Conservation (phyloP, 2,329 filamentous ascomycete species). For the Fusarium beomiforme region DNA sequence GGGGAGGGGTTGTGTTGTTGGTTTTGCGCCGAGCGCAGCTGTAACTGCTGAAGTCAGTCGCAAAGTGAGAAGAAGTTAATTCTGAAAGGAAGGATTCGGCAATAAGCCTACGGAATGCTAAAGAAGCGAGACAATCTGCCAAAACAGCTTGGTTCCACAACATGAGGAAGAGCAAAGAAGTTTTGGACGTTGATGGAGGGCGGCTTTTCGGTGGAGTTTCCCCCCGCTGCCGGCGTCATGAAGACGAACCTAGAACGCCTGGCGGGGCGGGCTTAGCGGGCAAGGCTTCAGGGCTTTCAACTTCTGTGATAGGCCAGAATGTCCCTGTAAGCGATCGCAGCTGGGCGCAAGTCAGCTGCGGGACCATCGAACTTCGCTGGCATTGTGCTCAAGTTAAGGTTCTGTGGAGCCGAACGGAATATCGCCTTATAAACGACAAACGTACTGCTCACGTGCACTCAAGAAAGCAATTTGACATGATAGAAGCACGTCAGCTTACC, state of each 20-base stretch:
- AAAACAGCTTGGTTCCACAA: slow-evolving; percentile 35
- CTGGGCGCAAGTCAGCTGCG: slow-evolving; percentile 35
- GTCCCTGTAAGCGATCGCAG: slow-evolving; percentile 21
- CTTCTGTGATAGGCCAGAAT: slow-evolving; percentile 18
- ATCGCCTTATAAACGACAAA: too few species aligned
- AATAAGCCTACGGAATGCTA: slow-evolving; percentile 14
- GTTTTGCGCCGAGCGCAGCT: slow-evolving; percentile 40
- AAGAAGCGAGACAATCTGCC: slow-evolving; percentile 24
- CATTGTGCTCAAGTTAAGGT: too few species aligned
- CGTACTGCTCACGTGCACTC: too few species aligned
- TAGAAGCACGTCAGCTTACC: too few species aligned
- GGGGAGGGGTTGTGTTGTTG: slow-evolving; percentile 26
- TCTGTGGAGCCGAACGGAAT: too few species aligned
- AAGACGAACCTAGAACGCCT: slow-evolving; percentile 6
- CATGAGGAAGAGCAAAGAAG: slow-evolving; percentile 36
- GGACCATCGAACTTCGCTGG: too few species aligned
- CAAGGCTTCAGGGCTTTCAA: slow-evolving; percentile 28
- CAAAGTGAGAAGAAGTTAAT: slow-evolving; percentile 5
- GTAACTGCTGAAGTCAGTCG: slow-evolving; percentile 15
- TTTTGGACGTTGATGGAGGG: slow-evolving; percentile 35
- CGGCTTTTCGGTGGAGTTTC: slow-evolving; percentile 41
- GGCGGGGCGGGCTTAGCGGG: slow-evolving; percentile 11
- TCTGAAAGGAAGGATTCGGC: neutral
- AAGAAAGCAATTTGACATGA: too few species aligned
- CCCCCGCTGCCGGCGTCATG: slow-evolving; percentile 41